A percentile compares a stretch with the other conserved stretches of the same genome.
These are phyloP conservation scores for Apium graveolens DNA, from an alignment of 129 eudicot genomes.

Conservation along the genomic window DNA sequence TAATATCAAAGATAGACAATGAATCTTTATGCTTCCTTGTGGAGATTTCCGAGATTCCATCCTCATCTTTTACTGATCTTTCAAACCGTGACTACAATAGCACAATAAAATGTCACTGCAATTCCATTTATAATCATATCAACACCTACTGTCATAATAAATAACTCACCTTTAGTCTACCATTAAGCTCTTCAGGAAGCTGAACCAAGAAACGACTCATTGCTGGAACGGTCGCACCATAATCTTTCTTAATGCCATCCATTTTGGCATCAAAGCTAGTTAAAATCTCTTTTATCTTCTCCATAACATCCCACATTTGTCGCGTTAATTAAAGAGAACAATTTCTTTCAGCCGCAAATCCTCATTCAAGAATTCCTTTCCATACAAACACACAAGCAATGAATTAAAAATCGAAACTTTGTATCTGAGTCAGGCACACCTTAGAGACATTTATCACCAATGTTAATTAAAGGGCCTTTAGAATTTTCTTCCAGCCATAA, in stretches of 20 bases:
- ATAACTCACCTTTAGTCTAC: constrained; percentile 41
- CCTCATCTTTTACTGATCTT: constrained; percentile 24
- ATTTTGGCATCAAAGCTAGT: constrained; percentile 21
- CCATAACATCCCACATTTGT: constrained; percentile 30
- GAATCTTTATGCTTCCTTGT: constrained; percentile 29
- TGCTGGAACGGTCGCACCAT: constrained; percentile 36
- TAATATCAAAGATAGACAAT: constrained; percentile 20
- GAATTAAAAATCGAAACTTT: background rate
- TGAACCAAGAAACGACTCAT: constrained; percentile 36
- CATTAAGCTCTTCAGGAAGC: constrained; percentile 47
- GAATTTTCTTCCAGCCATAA: background rate
- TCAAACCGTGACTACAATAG: constrained; percentile 45
- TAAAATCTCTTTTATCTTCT: constrained; percentile 27
- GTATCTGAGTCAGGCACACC: background rate
- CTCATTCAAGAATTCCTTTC: background rate
- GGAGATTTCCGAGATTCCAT: constrained; percentile 17
- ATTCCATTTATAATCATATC: background rate
- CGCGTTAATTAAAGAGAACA: background rate
- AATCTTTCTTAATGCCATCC: constrained; percentile 24
- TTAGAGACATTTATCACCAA: constrained; percentile 13
- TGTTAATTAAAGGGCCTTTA: background rate
- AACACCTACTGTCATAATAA: constrained; percentile 2
- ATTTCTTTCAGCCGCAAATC: background rate
- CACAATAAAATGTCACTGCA: constrained; percentile 5
- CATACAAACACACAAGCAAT: background rate